phyloP scores from a whole-genome alignment of 2,329 filamentous ascomycete genomes.

The Bipolaris gigantea region DNA sequence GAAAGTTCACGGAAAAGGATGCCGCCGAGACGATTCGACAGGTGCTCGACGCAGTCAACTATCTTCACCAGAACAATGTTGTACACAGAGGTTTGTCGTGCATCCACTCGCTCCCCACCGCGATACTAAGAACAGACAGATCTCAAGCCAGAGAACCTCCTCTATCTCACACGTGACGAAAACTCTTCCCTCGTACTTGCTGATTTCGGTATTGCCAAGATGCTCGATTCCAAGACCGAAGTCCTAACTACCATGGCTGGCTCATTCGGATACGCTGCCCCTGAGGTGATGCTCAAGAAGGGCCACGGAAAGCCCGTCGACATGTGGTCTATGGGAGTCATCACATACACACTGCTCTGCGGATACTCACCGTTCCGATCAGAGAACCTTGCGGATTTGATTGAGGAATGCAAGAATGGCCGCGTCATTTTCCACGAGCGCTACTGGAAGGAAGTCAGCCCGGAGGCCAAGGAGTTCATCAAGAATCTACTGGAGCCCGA shows the following conservation, averaged over 20 bases:
- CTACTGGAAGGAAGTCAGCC: slow-evolving; percentile 97
- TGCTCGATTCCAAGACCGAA: slow-evolving; percentile 86
- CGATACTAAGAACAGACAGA: slow-evolving; percentile 58
- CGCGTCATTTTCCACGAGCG: slow-evolving; percentile 93
- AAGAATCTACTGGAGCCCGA: slow-evolving; percentile 75
- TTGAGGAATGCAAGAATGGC: slow-evolving; percentile 86
- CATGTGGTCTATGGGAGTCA: slow-evolving; percentile 99
- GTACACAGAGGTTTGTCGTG: slow-evolving; percentile 78
- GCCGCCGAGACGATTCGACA: slow-evolving; percentile 94
- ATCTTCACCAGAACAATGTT: slow-evolving; percentile 90
- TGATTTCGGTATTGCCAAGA: slow-evolving; percentile 98
- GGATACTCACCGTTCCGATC: slow-evolving; percentile 98
- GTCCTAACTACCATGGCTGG: slow-evolving; percentile 98
- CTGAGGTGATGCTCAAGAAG: slow-evolving; percentile 96
- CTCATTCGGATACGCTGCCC: slow-evolving; percentile 95
- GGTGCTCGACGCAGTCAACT: slow-evolving; percentile 89
- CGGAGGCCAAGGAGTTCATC: slow-evolving; percentile 96
- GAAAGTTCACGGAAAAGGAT: slow-evolving; percentile 98
- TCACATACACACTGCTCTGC: slow-evolving; percentile 96
- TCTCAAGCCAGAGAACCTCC: slow-evolving; percentile 95
- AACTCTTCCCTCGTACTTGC: slow-evolving; percentile 88
- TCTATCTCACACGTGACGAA: slow-evolving; percentile 79
- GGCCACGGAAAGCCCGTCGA: slow-evolving; percentile 98
- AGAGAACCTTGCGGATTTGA: slow-evolving; percentile 88
- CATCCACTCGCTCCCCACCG: neutral